These are phyloP conservation scores for Cercophora samala DNA, from an alignment of 495 filamentous ascomycete genomes.

Conservation along the genomic window DNA sequence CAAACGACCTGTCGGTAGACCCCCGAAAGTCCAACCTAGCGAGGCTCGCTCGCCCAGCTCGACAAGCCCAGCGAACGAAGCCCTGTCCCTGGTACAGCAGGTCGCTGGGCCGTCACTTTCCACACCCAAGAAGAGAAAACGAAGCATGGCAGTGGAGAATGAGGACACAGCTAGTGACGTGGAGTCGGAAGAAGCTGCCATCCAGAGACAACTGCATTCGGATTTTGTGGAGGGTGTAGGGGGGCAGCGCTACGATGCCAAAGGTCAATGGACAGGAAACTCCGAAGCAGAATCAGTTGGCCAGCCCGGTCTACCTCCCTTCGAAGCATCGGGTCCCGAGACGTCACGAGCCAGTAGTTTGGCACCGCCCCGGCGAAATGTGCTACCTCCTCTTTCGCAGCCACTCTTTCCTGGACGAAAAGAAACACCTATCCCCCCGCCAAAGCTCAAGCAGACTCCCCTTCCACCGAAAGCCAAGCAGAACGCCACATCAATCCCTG, in stretches of 20 bases:
- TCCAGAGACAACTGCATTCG: conserved; percentile 19
- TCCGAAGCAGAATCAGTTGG: conserved; percentile 11
- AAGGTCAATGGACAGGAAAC: conserved; percentile 6
- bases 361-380: background rate
- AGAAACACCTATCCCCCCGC: background rate
- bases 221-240: background rate
- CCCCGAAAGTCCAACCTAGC: conserved; percentile 11
- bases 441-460: background rate
- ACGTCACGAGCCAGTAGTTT: conserved; percentile 14
- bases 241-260: background rate
- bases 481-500: background rate
- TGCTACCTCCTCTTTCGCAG: background rate
- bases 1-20: conserved; percentile 15
- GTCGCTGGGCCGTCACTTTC: conserved; percentile 33
- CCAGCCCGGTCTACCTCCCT: conserved; percentile 2
- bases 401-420: background rate
- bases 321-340: background rate
- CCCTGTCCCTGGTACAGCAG: conserved; percentile 21
- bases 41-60: conserved; percentile 1
- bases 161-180: conserved; percentile 19
- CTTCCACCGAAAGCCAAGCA: background rate
- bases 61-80: conserved; percentile 14
- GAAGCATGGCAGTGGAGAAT: conserved; percentile 11
- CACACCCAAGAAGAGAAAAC: conserved; percentile 32
- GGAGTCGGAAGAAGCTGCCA: conserved; percentile 28